Evolutionary conservation across 371 early-diverging fungal species (phyloP), one percentile per base, ranked within the genome.

Genomic region (Mucor circinelloides): DNA sequence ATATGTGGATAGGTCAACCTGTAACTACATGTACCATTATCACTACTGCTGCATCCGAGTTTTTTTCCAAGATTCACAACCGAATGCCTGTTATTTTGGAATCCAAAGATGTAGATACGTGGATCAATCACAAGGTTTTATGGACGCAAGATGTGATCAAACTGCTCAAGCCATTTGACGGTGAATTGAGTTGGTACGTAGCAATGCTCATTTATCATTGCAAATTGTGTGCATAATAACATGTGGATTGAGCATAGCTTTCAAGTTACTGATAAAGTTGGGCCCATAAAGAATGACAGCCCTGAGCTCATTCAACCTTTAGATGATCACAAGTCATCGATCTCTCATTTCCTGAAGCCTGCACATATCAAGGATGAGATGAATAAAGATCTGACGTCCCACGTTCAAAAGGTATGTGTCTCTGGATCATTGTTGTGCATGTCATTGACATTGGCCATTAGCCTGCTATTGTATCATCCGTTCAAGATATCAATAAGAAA

Each of bases 31-130:
- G 84, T 46, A 82, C 87, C 1, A 89, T 91, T 23, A 75, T 91
- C 58, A 93, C 93, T 12, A 88, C 88, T 9, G 3, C 40, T 0
- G 17, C 21, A 4, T 80, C 86, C 0, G 61, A 71, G 0, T 74
- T 71, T 3, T 74, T 91, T 27, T 69, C 75, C 10, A 87, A 79
- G 74, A 69, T 93, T 1, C 93, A 93, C 66, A 85, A 89, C 63
- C 84, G 93, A 1, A 91, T 93, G 90, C 93, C 93, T 17, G 91
- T 89, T 31, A 85, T 93, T 59, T 73, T 91, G 28, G 75, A 84
- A 13, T 70, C 82, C 15, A 66, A 77, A 27, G 85, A 82, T 23
- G 72, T 83, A 21, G 69, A 75, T 13, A 40, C 36, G 13, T 93
- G 93, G 93, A 66, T 93, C n/a, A 85, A 90, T 66, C 78, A 77